Conservation (phyloP, 164 flowering plant genomes). For the Liquidambar formosana region DNA sequence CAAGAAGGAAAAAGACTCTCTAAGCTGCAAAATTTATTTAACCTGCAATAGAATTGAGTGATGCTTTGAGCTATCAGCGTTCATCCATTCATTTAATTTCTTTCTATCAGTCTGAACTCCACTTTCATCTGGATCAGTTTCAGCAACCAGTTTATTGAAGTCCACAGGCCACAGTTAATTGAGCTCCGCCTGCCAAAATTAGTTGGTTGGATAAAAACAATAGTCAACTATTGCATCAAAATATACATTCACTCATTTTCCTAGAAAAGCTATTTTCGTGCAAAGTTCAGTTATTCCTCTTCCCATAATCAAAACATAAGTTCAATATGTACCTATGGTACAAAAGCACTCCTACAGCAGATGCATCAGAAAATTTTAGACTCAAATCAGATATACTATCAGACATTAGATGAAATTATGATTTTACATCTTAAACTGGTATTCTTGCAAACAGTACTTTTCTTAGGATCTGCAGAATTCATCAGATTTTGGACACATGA, state of each 20-base stretch:
- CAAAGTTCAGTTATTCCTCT: not conserved
- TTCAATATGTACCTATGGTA: not conserved
- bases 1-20: too few relatives aligned
- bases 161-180: too few relatives aligned
- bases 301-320: not conserved
- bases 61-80: conserved; percentile 50
- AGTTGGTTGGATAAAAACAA: not conserved
- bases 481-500: not conserved
- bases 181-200: conserved; percentile 70
- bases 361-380: not conserved
- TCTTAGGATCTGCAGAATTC: not conserved
- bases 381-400: not conserved
- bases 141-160: conserved; percentile 55
- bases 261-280: not conserved
- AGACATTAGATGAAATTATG: not conserved
- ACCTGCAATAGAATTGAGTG: conserved; percentile 85
- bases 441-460: not conserved
- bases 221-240: not conserved
- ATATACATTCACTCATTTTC: not conserved
- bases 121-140: conserved; percentile 39
- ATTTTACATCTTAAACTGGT: not conserved
- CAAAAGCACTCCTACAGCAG: not conserved
- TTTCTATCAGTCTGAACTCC: conserved; percentile 34
- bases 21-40: not conserved
- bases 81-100: conserved; percentile 27